Base-by-base conservation (phyloP, 2,329 filamentous ascomycete genomes). In the Botrytis cinerea region DNA sequence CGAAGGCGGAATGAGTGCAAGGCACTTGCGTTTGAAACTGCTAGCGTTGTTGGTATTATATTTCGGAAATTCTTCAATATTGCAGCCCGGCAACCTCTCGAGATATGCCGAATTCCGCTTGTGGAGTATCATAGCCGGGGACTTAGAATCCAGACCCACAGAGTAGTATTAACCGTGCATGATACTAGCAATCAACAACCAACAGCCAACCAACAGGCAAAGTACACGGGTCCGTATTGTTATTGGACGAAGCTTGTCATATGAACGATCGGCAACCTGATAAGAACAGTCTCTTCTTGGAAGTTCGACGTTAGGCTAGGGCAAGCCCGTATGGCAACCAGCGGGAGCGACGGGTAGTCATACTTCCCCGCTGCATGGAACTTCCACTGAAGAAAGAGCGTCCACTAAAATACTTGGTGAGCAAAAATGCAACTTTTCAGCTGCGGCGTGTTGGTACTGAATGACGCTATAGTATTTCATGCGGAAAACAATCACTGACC, bases 321-420 rank as follows among this genome's bases (percentile, higher is more conserved):
- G 35, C 54, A 68, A 68, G 25, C 16, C 54, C 46, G 46, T 20
- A 57, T 54, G 25, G 48, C 28, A 7, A 43, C 25, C n/a, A n/a
- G 35, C 25, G 48, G 43, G 35, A 32, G 51, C n/a, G 35, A 51
- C 64, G 35, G 59, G 12, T 32, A 38, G 35, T 32, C 25, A 57
- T 57, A 35, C 35, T 68, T 68, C 48, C 66, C 66, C 66, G 66
- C 66, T 57, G 25, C 48, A 68, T 68, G 48, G 48, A 32, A 57
- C 5, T 43, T 40, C n/a, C 35, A 32, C 40, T 57, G 48, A 68
- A 57, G 48, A 68, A 68, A 14, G 20, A 43, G 22, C 46, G 35
- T 57, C 38, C 0, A 57, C 5, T 43, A n/a, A 22, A 40, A 38
- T 28, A n/a, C 28, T 43, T 35, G 28, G 35, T 57, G 25, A 57